Percentiles rank a stretch among this genome's conserved stretches.
Conservation (phyloP, 371 early-diverging fungal genomes). For the Apophysomyces sp. region DNA sequence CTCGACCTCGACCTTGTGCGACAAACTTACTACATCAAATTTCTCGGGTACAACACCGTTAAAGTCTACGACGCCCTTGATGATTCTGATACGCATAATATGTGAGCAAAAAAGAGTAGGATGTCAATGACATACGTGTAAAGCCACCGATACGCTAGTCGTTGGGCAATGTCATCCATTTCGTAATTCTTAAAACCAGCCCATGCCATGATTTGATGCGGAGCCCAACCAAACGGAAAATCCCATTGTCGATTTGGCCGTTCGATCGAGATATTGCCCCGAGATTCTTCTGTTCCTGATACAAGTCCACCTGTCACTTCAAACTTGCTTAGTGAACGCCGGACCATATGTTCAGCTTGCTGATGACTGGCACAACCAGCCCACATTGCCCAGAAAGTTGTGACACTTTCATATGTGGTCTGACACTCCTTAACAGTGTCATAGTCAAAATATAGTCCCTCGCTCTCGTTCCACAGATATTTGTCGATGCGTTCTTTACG, state of each 20-base stretch:
- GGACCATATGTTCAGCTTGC: slow-evolving; percentile 56
- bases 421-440: slow-evolving; percentile 48
- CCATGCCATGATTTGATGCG: slow-evolving; percentile 97
- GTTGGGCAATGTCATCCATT: slow-evolving; percentile 64
- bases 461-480: slow-evolving; percentile 61
- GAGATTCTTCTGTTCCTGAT: slow-evolving; percentile 78
- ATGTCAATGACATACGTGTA: slow-evolving; percentile 56
- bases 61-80: slow-evolving; percentile 86
- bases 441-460: slow-evolving; percentile 58
- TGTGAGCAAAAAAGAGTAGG: background rate
- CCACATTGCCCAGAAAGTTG: slow-evolving; percentile 73
- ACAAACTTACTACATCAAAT: slow-evolving; percentile 79
- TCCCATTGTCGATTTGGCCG: slow-evolving; percentile 97
- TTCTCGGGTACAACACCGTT: slow-evolving; percentile 95
- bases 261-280: slow-evolving; percentile 68
- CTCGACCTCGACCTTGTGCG: slow-evolving; percentile 91
- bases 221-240: slow-evolving; percentile 95
- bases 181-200: slow-evolving; percentile 81
- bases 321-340: slow-evolving; percentile 56
- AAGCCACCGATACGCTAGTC: slow-evolving; percentile 91
- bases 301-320: slow-evolving; percentile 87
- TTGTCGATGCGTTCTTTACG: slow-evolving; percentile 55
- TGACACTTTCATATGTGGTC: slow-evolving; percentile 65
- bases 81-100: slow-evolving; percentile 48
- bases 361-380: slow-evolving; percentile 59